phyloP scores from a whole-genome alignment of 1,139 yeast genomes.

The Taphrina betulina region DNA sequence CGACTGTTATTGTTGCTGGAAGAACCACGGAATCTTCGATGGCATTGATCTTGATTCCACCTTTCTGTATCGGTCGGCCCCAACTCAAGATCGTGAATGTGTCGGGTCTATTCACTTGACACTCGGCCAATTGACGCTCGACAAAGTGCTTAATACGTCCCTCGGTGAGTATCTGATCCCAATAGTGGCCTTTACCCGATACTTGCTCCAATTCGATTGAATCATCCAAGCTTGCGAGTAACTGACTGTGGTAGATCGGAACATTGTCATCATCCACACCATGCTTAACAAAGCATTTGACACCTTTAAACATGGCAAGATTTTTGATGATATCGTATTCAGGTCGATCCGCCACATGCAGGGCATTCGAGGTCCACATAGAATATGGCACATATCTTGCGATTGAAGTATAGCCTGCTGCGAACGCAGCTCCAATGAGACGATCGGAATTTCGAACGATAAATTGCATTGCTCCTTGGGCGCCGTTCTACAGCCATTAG shows the following conservation, averaged over 20 bases:
- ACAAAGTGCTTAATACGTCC: constrained; percentile 3
- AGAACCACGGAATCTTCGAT: background rate
- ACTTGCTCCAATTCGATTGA: constrained; percentile 3
- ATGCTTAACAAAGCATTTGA: constrained; percentile 9
- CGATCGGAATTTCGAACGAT: constrained; percentile 9
- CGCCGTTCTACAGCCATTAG: constrained; percentile 7
- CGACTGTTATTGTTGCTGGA: background rate
- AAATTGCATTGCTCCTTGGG: constrained; percentile 25
- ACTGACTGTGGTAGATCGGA: constrained; percentile 13
- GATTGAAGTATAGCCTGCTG: constrained; percentile 14
- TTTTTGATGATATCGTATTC: constrained; percentile 11
- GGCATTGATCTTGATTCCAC: background rate
- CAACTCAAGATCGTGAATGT: background rate
- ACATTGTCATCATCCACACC: constrained; percentile 14
- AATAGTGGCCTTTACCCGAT: constrained; percentile 9
- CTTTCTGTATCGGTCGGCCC: constrained; percentile 2
- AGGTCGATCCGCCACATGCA: background rate
- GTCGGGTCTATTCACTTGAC: background rate
- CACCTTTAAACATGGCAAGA: background rate
- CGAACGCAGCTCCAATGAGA: constrained; percentile 12
- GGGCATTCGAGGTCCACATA: constrained; percentile 9
- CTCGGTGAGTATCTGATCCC: constrained; percentile 3
- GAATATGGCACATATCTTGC: constrained; percentile 9
- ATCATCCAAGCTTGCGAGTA: background rate
- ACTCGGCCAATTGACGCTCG: background rate